Percentiles rank a stretch among this genome's conserved stretches.
These are phyloP conservation scores for Sugiyamaella americana DNA, from an alignment of 805 yeast genomes.

Conservation along the genomic window DNA sequence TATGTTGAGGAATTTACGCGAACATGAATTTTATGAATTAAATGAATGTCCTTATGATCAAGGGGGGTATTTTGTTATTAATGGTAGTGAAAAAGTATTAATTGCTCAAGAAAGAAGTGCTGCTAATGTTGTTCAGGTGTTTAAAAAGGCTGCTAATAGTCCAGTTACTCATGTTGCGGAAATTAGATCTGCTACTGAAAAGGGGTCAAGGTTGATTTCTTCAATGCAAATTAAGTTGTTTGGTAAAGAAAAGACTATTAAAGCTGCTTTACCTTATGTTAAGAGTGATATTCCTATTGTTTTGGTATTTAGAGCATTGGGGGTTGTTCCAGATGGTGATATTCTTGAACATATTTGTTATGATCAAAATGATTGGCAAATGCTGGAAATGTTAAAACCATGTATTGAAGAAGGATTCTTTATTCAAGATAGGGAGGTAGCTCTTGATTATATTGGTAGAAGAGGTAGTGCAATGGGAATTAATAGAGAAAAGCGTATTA, in stretches of 20 bases:
- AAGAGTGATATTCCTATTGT: constrained; percentile 96
- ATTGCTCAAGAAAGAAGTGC: constrained; percentile 99
- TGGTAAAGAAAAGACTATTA: constrained; percentile 80
- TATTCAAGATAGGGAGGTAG: constrained; percentile 96
- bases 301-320: constrained; percentile 93
- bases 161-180: constrained; percentile 96
- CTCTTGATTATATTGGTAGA: constrained; percentile 95
- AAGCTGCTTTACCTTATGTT: constrained; percentile 93
- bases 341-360: constrained; percentile 96
- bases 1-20: constrained; percentile 81
- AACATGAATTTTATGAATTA: constrained; percentile 87
- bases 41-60: constrained; percentile 99
- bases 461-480: constrained; percentile 97
- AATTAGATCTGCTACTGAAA: constrained; percentile 92
- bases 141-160: constrained; percentile 94
- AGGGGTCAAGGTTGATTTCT: constrained; percentile 91
- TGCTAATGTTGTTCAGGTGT: constrained; percentile 97
- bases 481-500: constrained; percentile 94
- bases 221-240: constrained; percentile 90
- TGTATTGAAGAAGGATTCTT: constrained; percentile 99
- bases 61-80: constrained; percentile 98
- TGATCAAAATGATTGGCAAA: constrained; percentile 98
- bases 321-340: constrained; percentile 99
- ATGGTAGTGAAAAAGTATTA: constrained; percentile 96
- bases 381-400: constrained; percentile 98